These are phyloP conservation scores for Ceriops zippeliana DNA, from an alignment of 345 rosid genomes.

Conservation along the genomic window DNA sequence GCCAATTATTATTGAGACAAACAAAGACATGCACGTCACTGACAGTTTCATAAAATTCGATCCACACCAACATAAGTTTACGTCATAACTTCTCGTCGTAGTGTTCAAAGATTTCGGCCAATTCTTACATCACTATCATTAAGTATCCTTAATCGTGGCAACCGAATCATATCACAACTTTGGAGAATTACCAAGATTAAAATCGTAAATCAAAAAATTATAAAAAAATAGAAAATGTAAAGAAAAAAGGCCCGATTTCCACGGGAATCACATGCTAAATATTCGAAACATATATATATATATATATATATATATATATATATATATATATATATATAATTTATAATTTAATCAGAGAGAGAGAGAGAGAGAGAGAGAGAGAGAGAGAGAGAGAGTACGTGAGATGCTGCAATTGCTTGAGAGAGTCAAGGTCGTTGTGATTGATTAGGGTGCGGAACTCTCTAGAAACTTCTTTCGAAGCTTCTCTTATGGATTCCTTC, in stretches of 20 bases:
- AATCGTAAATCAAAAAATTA: no score
- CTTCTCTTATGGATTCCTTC: slow-evolving; percentile 35
- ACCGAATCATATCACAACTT: no score
- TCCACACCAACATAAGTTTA: no score
- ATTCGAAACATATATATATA: not conserved
- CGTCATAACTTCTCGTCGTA: no score
- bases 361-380: slow-evolving; percentile 13
- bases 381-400: slow-evolving; percentile 43
- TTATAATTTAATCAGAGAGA: slow-evolving; percentile 9
- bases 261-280: not conserved
- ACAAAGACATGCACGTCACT: no score
- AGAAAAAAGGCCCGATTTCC: no score
- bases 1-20: no score
- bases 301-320: not conserved
- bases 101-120: no score
- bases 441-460: slow-evolving; percentile 77
- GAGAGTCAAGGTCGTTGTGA: slow-evolving; percentile 48
- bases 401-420: slow-evolving; percentile 70
- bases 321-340: not conserved
- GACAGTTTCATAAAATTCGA: no score
- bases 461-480: slow-evolving; percentile 59
- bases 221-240: no score
- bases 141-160: no score
- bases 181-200: no score
- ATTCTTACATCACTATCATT: not conserved